A percentile compares a stretch with the other conserved stretches of the same genome.
Evolutionary conservation across 2,329 filamentous ascomycete species (phyloP).

Genomic region (Cladosporium sp.): DNA sequence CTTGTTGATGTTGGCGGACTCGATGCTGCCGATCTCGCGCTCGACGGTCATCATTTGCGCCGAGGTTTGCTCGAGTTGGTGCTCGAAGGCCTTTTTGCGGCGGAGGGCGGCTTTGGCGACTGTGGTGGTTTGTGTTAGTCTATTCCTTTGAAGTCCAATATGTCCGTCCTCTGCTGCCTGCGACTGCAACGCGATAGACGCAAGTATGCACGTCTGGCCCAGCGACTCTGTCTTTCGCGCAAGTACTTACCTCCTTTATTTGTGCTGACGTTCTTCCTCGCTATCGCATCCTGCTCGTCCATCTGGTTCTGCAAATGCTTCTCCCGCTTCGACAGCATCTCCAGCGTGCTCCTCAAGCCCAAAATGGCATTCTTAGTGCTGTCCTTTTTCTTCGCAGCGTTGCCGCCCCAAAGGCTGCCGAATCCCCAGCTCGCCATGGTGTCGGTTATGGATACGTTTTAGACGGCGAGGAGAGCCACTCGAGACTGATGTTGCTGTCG

Average conservation of each 20-base stretch:
- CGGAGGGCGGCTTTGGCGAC: conserved; percentile 86
- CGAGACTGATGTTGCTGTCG: neutral
- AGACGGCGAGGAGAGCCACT: conserved; percentile 11
- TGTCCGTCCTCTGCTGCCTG: neutral
- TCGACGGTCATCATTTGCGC: conserved; percentile 90
- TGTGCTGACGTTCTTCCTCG: conserved; percentile 80
- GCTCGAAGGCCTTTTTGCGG: conserved; percentile 93
- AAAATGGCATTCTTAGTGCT: conserved; percentile 96
- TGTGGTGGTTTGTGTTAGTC: conserved; percentile 45
- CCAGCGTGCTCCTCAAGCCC: conserved; percentile 80
- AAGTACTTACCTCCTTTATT: conserved; percentile 81
- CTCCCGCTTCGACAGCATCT: conserved; percentile 97
- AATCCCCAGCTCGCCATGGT: conserved; percentile 49
- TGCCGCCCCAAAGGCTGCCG: conserved; percentile 82
- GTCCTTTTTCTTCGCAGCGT: conserved; percentile 85
- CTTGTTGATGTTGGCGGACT: conserved; percentile 97
- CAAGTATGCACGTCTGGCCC: neutral
- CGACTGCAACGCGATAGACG: neutral
- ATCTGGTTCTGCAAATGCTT: conserved; percentile 89
- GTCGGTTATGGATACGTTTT: neutral
- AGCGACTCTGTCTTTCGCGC: neutral
- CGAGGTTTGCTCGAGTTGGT: conserved; percentile 85
- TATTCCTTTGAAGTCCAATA: too few relatives aligned
- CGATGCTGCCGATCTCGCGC: conserved; percentile 93
- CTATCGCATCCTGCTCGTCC: conserved; percentile 85